Percentiles rank a stretch among this genome's conserved stretches.
Evolutionary conservation across 441 rosid genomes (phyloP).

Genomic region (Macaranga tanarius): DNA sequence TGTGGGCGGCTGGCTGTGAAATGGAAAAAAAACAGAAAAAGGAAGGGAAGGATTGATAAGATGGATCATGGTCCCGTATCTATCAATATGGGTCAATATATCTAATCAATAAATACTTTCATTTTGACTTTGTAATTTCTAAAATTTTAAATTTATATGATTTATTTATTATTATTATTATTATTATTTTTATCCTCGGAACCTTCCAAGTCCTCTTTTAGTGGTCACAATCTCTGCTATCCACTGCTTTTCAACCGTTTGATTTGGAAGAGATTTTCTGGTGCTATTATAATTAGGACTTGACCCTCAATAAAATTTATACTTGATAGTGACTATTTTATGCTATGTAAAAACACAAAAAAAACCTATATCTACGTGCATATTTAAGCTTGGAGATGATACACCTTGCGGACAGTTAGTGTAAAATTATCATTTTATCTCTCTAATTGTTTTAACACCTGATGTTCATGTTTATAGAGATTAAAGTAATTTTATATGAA

Average conservation of each 20-base stretch:
- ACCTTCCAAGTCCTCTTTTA: neutral
- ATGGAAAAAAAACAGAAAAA: neutral
- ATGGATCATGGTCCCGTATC: slow-evolving; percentile 20
- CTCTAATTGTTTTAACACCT: too few species aligned
- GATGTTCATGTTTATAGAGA: too few species aligned
- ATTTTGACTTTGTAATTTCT: too few species aligned
- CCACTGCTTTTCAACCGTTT: neutral
- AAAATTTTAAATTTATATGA: too few species aligned
- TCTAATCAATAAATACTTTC: neutral
- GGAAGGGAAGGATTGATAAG: slow-evolving; percentile 21
- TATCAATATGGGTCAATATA: neutral
- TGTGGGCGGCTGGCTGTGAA: neutral
- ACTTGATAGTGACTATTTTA: too few species aligned
- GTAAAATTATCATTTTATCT: too few species aligned
- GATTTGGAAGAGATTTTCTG: neutral
- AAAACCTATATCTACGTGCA: too few species aligned
- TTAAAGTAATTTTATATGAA: too few species aligned
- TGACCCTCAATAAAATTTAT: neutral
- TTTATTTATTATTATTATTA: neutral
- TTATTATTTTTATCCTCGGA: neutral
- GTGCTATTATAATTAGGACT: neutral
- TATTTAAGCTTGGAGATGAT: too few species aligned
- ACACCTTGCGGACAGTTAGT: too few species aligned
- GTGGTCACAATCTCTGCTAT: neutral
- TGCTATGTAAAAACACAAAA: too few species aligned